Conservation (phyloP, 2,329 filamentous ascomycete species). For the Claviceps monticola region DNA sequence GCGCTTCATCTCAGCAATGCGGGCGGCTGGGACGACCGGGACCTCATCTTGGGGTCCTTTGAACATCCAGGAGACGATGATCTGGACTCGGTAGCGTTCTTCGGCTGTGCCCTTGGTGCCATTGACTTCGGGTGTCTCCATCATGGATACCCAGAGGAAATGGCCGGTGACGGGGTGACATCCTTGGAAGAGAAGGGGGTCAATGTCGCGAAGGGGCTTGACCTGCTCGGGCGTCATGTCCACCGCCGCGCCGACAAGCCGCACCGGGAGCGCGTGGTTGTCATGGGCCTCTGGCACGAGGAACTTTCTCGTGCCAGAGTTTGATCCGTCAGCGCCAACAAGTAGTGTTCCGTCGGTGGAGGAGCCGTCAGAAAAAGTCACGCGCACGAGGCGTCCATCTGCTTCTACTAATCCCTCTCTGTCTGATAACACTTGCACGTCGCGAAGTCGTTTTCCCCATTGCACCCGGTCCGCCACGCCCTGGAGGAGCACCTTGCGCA, state of each 20-base stretch:
- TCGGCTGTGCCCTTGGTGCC: conserved; percentile 17
- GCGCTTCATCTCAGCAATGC: conserved; percentile 26
- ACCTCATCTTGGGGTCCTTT: conserved; percentile 20
- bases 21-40: conserved; percentile 15
- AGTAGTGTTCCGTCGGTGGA: conserved; percentile 19
- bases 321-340: conserved; percentile 27
- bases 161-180: conserved; percentile 34
- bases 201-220: conserved; percentile 29
- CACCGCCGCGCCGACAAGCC: conserved; percentile 23
- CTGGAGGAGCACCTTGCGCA: conserved; percentile 17
- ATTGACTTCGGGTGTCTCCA: conserved; percentile 26
- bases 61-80: conserved; percentile 33
- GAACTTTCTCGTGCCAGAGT: conserved; percentile 21
- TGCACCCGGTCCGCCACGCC: conserved; percentile 16
- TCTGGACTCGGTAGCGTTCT: conserved; percentile 27
- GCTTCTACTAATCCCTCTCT: not conserved
- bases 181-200: conserved; percentile 41
- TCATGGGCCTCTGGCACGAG: conserved; percentile 18
- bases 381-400: conserved; percentile 9
- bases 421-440: conserved; percentile 11
- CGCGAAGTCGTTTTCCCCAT: conserved; percentile 19
- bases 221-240: conserved; percentile 23
- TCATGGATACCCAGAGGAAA: conserved; percentile 35
- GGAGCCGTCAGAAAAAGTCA: conserved; percentile 20
- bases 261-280: conserved; percentile 22